Percentiles rank a stretch among this genome's conserved stretches.
phyloP scores from a whole-genome alignment of 225 moss, liverwort and hornwort species.

The Ulota crispa region DNA sequence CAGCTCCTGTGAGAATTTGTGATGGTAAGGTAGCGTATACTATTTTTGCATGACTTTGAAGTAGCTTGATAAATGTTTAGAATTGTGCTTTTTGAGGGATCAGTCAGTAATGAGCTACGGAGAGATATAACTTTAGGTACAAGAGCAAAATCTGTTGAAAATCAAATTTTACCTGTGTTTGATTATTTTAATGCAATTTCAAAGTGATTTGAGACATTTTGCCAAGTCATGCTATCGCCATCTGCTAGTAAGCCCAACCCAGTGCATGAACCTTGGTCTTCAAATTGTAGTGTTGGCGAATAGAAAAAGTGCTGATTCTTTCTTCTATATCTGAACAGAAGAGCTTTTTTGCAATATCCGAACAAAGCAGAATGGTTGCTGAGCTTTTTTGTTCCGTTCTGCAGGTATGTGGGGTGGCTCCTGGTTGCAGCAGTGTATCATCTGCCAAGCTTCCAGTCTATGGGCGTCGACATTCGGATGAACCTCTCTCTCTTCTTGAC shows the following conservation, averaged over 20 bases:
- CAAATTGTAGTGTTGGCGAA: background rate
- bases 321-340: background rate
- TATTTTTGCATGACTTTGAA: background rate
- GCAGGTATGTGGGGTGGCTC: constrained; percentile 97
- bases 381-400: constrained; percentile 7
- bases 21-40: background rate
- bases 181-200: background rate
- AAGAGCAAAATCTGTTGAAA: background rate
- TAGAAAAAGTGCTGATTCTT: background rate
- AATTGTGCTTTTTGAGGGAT: background rate
- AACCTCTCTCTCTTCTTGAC: constrained; percentile 96
- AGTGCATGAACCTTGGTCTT: background rate
- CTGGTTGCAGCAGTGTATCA: constrained; percentile 93
- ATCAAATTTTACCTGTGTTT: background rate
- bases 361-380: constrained; percentile 16
- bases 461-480: constrained; percentile 99
- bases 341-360: background rate
- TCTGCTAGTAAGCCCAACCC: background rate
- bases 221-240: background rate
- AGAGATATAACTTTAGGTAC: background rate
- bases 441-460: constrained; percentile 96
- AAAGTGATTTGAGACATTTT: background rate
- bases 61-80: background rate
- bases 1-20: background rate
- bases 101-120: background rate